Base-by-base conservation (phyloP, 2,329 filamentous ascomycete species). In the Pestalotiopsis sp. region DNA sequence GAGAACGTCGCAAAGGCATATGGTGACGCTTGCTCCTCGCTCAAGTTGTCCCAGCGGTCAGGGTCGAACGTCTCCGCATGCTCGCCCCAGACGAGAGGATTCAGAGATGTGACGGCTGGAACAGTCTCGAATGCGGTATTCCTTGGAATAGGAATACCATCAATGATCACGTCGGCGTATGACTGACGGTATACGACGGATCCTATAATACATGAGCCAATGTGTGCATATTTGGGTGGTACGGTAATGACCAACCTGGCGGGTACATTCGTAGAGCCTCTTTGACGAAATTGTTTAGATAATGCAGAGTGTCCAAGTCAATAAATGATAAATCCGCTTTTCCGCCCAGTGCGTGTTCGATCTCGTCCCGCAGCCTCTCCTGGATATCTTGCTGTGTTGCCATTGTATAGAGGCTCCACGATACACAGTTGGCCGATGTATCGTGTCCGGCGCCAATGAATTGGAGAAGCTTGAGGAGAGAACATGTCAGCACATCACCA, bases 401-500 rank as follows among this genome's bases (percentile, higher is more conserved):
- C 39, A 83, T 66, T 5, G 75, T 70, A 20, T 81, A 80, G 1
- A 76, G 73, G 0, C 75, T 73, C 80, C 80, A 82, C 0, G 76
- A 73, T 2, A 82, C 68, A 0, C 76, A 75, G 2, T 75, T 75
- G 3, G 80, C 79, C 4, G 78, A 80, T 0, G 80, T 81, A 56
- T 81, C 80, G 45, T 82, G 80, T 0, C 80, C 80, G 31, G 80
- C 76, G 5, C 78, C 73, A 70, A 81, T 72, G 59, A 81, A 76
- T 41, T 82, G 81, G 56, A 82, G 70, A 17, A 79, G 60, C 71
- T 72, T 45, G 3, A 12, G 14, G 20, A 60, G 11, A 5, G 5
- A 59, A 31, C 4, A 1, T 36, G 7, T 14, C 41, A 57, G 3
- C 63, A n/a, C 17, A 14, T n/a, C 41, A 49, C n/a, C 13, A 3